Conservation (phyloP, 352 stramenopile species). For the Phytophthora sp. region DNA sequence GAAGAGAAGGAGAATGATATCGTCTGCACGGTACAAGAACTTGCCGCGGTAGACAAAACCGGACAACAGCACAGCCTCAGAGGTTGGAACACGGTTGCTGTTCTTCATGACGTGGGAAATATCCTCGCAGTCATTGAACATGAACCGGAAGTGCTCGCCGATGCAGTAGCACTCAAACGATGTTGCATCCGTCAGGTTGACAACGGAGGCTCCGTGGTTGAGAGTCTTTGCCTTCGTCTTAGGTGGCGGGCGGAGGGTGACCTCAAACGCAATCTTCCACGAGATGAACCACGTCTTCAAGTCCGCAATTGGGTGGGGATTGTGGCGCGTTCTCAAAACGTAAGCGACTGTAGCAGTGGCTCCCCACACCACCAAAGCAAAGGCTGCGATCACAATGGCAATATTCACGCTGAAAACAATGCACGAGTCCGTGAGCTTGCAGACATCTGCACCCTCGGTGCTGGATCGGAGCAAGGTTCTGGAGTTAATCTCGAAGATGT, state of each 20-base stretch:
- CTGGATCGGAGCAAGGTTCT: conserved; percentile 28
- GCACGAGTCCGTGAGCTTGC: conserved; percentile 42
- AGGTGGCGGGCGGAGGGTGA: conserved; percentile 31
- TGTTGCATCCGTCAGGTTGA: conserved; percentile 36
- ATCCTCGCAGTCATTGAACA: conserved; percentile 44
- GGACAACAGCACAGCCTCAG: conserved; percentile 33
- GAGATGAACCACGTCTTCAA: conserved; percentile 28
- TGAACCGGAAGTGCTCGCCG: conserved; percentile 38
- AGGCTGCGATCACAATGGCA: conserved; percentile 34
- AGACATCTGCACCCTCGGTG: conserved; percentile 24
- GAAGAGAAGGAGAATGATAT: conserved; percentile 39
- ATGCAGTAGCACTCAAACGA: conserved; percentile 45
- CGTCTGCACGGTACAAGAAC: conserved; percentile 37
- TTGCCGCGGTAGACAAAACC: conserved; percentile 42
- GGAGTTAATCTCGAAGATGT: conserved; percentile 38
- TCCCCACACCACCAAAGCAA: conserved; percentile 35
- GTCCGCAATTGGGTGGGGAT: conserved; percentile 29
- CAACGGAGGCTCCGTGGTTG: conserved; percentile 18
- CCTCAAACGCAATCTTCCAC: conserved; percentile 35
- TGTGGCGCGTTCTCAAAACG: conserved; percentile 29
- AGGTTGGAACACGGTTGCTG: conserved; percentile 25
- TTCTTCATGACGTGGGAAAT: conserved; percentile 40
- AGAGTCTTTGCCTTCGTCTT: conserved; percentile 31
- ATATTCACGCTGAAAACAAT: conserved; percentile 43
- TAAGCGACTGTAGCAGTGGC: conserved; percentile 31